A percentile compares a stretch with the other conserved stretches of the same genome.
These are phyloP conservation scores for Dothideomycetes sp. DNA, from an alignment of 2,329 filamentous ascomycete genomes.

Conservation along the genomic window DNA sequence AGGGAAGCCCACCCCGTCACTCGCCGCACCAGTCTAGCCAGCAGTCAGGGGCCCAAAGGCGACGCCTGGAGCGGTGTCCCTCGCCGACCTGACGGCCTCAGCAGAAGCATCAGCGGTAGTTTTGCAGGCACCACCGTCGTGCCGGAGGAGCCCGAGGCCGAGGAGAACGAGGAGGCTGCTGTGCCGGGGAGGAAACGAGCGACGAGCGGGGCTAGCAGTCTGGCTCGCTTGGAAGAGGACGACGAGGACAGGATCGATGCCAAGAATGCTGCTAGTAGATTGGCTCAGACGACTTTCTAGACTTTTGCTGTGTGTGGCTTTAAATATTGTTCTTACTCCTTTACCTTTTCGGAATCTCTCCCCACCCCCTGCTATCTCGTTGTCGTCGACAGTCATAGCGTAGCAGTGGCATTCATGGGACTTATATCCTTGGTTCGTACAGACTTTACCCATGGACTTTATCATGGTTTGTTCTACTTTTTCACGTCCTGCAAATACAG, in stretches of 20 bases:
- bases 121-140: constrained; percentile 46
- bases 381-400: neutral
- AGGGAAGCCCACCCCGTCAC: constrained; percentile 71
- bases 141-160: constrained; percentile 41
- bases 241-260: constrained; percentile 94
- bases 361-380: no score
- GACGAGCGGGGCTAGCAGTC: constrained; percentile 36
- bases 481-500: no score
- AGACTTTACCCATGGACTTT: no score
- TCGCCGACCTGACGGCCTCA: constrained; percentile 66
- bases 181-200: constrained; percentile 36
- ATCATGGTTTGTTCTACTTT: no score
- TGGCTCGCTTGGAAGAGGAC: constrained; percentile 59
- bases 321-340: no score
- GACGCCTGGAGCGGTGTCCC: constrained; percentile 96
- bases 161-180: constrained; percentile 27
- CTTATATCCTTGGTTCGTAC: no score
- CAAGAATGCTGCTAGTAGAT: constrained; percentile 82
- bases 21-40: constrained; percentile 66
- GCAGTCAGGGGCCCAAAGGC: constrained; percentile 92
- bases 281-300: constrained; percentile 90
- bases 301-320: no score
- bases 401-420: neutral
- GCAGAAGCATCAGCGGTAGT: constrained; percentile 64
- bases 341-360: no score